Base-by-base conservation (phyloP, 352 stramenopile species). In the Phytophthora europaea region DNA sequence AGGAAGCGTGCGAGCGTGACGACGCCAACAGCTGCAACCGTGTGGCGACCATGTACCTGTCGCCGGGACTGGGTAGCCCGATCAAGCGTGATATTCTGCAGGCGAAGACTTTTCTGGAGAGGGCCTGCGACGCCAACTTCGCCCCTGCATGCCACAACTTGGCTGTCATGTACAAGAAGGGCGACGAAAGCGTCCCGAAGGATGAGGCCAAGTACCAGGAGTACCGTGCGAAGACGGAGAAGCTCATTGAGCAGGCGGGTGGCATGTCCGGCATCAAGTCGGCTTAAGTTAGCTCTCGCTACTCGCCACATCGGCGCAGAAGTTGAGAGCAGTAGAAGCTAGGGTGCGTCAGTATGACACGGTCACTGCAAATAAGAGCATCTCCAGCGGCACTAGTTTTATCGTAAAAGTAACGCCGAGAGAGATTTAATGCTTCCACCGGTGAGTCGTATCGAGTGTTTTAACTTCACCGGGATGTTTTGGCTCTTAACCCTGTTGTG, bases 91-190 rank as follows among this genome's bases (percentile, higher is more conserved):
- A 96, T 62, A 76, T 77, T 16, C 67, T 76, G 33, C 66, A 80
- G 59, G 90, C 90, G 13, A 94, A 95, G 45, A 74, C 56, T 22
- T 96, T 90, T 61, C 63, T 96, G 8, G 82, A 92, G 66, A 80
- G 80, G 26, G 89, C 90, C 15, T 97, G 90, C 55, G 88, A 94
- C 50, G 84, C 87, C 66, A 96, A 95, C 70, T 95, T 94, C 64
- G 90, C 89, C 15, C 90, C 90, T 56, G 90, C 90, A 40, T 97
- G 90, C 75, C 89, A 97, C 73, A 97, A 97, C 61, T 72, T 97
- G 38, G 90, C 90, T 4, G 90, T 97, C 40, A 94, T 96, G 89
- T 96, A 87, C 85, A 96, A 95, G 75, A 94, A 93, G 40, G 90
- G 90, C 36, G 90, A 97, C 70, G 77, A 69, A n/a, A 83, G 82